Base-by-base conservation (phyloP, 768 basidiomycete species). In the Cubamyces sp. region DNA sequence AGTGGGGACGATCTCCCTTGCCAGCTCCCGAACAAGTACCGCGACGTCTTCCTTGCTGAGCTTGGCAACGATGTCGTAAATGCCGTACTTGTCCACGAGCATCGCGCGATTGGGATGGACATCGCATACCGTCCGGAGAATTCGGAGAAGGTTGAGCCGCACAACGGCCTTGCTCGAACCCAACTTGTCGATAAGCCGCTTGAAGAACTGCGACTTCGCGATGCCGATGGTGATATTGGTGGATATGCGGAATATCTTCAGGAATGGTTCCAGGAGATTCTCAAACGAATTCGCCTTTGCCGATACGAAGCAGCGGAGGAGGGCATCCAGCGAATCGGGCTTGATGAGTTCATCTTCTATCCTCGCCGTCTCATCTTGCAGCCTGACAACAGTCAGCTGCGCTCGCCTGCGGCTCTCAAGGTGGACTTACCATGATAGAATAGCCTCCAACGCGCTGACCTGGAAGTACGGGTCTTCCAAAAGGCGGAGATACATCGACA, bases 281-380 rank as follows among this genome's bases (percentile, higher is more conserved):
- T 98, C 96, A 70, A 97, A 95, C 1, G 88, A 90, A 71, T 92
- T 91, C 48, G 92, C 88, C 75, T 96, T 95, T 28, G 92, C 87
- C 1, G 84, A 81, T 64, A 91, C 86, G 74, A 96, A 96, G 72
- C 91, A 91, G 42, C 81, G 82, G 37, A 95, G 81, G 16, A 96
- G 77, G 0, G 84, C 79, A 0, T 91, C 87, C 18, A 92, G 74
- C 1, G 90, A 79, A 14, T 80, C 78, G 1, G 80, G 74, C 68
- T 91, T 90, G 37, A 90, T 76, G 0, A 99, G 80, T 51, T 90
- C 86, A 70, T 96, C 95, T 72, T 98, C 97, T 6, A 99, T 91
- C 56, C 94, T 84, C 1, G 93, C 87, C 0, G 92, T 93, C 75
- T 99, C 97, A 69, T 98, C 97, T 78, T 95, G 92, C 39, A 98